Percentiles rank a stretch among this genome's conserved stretches.
phyloP scores from a whole-genome alignment of 2,329 filamentous ascomycete species.

The Hypoxylon sp. region DNA sequence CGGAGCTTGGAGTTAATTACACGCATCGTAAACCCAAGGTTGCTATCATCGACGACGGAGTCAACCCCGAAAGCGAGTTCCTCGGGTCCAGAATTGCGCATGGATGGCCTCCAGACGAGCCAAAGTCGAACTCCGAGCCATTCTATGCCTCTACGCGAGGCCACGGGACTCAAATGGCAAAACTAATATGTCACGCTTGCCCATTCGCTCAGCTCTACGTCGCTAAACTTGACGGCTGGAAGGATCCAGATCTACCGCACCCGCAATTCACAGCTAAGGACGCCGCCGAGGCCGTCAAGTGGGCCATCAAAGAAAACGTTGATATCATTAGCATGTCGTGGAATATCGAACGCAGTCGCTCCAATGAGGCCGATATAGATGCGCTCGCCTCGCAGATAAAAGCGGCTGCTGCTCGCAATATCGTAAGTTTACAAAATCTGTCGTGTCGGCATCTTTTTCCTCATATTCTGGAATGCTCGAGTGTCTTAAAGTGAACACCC shows the following conservation, averaged over 20 bases:
- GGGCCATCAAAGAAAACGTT: constrained; percentile 23
- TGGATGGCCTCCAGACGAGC: constrained; percentile 27
- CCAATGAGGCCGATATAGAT: constrained; percentile 26
- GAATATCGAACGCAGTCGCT: constrained; percentile 27
- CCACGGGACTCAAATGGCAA: constrained; percentile 27
- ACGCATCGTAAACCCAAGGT: constrained; percentile 23
- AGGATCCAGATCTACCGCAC: constrained; percentile 19
- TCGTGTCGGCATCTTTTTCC: too few species aligned
- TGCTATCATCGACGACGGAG: constrained; percentile 28
- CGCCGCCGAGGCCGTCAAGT: constrained; percentile 24
- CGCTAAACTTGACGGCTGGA: constrained; percentile 29
- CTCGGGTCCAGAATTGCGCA: constrained; percentile 18
- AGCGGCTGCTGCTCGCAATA: constrained; percentile 18
- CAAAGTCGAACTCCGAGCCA: constrained; percentile 18
- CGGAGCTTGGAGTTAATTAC: constrained; percentile 23
- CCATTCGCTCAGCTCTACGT: constrained; percentile 27
- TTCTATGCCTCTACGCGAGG: constrained; percentile 25
- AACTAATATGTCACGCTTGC: constrained; percentile 26
- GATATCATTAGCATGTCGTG: constrained; percentile 31
- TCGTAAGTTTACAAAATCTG: too few species aligned
- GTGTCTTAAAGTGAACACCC: too few species aligned
- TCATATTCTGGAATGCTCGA: too few species aligned
- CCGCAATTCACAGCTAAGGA: constrained; percentile 23
- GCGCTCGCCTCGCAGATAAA: constrained; percentile 23
- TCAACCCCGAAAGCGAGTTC: constrained; percentile 23